A percentile compares a stretch with the other conserved stretches of the same genome.
phyloP scores from a whole-genome alignment of 169 alveolate genomes.

The Amoebophrya sp. region DNA sequence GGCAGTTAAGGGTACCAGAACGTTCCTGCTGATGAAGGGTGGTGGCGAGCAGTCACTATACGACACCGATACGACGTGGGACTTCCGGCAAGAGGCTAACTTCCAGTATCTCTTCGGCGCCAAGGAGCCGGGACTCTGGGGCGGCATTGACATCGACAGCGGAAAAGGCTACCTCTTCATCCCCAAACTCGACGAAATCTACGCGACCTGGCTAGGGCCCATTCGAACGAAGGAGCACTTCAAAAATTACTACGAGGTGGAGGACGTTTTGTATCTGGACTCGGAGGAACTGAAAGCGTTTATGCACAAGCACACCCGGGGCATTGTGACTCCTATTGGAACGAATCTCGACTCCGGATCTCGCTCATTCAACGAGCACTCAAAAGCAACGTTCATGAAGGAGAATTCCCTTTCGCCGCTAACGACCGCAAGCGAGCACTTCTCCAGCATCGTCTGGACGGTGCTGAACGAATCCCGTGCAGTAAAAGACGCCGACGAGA shows the following conservation, averaged over 20 bases:
- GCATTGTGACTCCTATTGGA: not conserved
- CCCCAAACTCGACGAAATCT: constrained; percentile 18
- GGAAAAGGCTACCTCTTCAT: not conserved
- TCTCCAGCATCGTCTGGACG: not conserved
- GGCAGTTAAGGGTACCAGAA: not conserved
- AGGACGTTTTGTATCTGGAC: not conserved
- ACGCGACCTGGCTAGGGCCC: constrained; percentile 39
- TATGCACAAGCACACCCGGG: not conserved
- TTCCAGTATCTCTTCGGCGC: constrained; percentile 50
- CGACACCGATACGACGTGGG: constrained; percentile 29
- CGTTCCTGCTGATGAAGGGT: not conserved
- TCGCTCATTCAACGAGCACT: too few species aligned
- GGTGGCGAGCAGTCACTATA: constrained; percentile 21
- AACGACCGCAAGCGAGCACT: too few species aligned
- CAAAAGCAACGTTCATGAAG: too few species aligned
- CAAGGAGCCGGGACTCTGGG: constrained; percentile 32
- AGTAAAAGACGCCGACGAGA: constrained; percentile 34
- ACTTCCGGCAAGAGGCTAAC: constrained; percentile 43
- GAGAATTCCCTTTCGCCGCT: too few species aligned
- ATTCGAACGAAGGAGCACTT: not conserved
- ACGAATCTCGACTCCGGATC: not conserved
- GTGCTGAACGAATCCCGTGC: constrained; percentile 20
- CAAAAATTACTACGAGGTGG: constrained; percentile 10
- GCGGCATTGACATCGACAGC: not conserved
- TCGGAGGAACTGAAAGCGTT: not conserved